phyloP scores from a whole-genome alignment of 192 early-diverging fungal species.

The Spizellomyces sp. region DNA sequence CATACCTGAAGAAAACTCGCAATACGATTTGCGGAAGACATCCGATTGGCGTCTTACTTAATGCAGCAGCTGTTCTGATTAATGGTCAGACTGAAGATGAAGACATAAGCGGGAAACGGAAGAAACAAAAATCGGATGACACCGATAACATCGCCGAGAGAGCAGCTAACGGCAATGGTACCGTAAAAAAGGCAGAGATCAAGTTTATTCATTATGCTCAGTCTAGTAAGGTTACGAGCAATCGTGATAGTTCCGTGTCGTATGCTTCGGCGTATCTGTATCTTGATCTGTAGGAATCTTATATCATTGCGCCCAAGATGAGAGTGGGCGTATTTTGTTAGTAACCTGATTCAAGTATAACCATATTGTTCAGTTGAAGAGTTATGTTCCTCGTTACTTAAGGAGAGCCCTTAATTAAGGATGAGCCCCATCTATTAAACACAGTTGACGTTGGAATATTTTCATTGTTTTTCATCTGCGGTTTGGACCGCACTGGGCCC shows the following conservation, averaged over 20 bases:
- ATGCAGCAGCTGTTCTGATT: constrained; percentile 50
- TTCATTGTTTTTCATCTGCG: too few species aligned
- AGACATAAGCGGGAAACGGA: background rate
- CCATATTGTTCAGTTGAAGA: constrained; percentile 2
- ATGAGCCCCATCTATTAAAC: too few species aligned
- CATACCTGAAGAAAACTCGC: constrained; percentile 73
- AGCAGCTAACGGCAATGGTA: constrained; percentile 1
- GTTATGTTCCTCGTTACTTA: too few species aligned
- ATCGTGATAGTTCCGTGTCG: constrained; percentile 74
- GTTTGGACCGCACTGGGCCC: too few species aligned
- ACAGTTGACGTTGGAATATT: too few species aligned
- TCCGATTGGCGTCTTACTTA: constrained; percentile 82
- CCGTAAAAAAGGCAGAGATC: constrained; percentile 29
- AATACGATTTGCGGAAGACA: constrained; percentile 97
- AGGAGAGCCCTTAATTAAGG: too few species aligned
- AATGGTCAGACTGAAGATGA: constrained; percentile 1
- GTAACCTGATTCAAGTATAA: background rate
- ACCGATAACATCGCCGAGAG: constrained; percentile 3
- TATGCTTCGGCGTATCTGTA: constrained; percentile 65
- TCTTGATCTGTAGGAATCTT: background rate
- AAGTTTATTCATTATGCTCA: constrained; percentile 88
- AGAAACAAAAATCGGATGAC: constrained; percentile 11
- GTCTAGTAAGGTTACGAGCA: constrained; percentile 60
- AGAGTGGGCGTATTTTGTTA: background rate
- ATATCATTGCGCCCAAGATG: too few species aligned